Evolutionary conservation across 352 stramenopile species (phyloP), one percentile per base, ranked within the genome.

Genomic region (Globisporangium irregulare): DNA sequence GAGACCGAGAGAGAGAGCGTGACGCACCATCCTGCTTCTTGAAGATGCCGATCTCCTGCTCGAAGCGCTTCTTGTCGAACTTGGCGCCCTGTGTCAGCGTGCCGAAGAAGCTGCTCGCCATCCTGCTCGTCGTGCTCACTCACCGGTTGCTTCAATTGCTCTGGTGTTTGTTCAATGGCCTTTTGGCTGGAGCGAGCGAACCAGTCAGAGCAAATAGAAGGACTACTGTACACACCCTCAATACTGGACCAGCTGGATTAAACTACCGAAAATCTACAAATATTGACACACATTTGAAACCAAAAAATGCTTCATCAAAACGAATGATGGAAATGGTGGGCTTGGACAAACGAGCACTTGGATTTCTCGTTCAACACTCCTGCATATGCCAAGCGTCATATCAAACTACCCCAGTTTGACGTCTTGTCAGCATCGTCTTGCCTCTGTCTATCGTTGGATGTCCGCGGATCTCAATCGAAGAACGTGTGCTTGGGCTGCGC

Each of bases 61-160:
- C 70, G 68, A 89, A 87, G 59, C 77, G 77, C 64, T 84, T 66
- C 32, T 76, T 69, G 60, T 87, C 73, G 68, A 94, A 94, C 66
- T 84, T 82, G 63, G 81, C 82, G 81, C 86, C 84, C 24, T 85
- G 81, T 55, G 86, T 81, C 32, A 94, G 76, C 60, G 77, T 75
- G 58, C 82, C 78, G 69, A 94, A 94, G 78, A 91, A 92, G 68
- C 70, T 80, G 72, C 77, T 86, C 59, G 80, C 76, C 82, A 91
- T 91, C 5, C 4, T 82, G 20, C 32, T 27, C 20, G n/a, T 60
- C 7, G 14, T 25, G 14, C 56, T 9, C 32, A 34, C 25, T 32
- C 25, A 25, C 24, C 22, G 1, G 20, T 50, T 9, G 34, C n/a
- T 38, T 24, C 38, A 46, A 46, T 46, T 20, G 12, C 38, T 18